Conservation (phyloP, 306 rosid species). For the Heteromeles arbutifolia region DNA sequence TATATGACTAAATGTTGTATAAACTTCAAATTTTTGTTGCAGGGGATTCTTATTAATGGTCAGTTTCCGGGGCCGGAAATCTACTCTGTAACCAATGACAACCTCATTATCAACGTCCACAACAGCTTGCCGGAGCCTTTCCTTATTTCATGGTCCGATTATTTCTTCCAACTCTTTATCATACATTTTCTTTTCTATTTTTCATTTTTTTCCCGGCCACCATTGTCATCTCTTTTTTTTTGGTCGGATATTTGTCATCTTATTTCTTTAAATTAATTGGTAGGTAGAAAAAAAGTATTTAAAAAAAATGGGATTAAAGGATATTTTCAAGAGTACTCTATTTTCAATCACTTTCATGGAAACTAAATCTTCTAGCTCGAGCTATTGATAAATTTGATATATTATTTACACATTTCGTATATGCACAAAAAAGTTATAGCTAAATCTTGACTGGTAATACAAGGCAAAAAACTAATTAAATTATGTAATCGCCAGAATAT, state of each 20-base stretch:
- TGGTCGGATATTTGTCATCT: not conserved
- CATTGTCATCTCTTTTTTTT: not conserved
- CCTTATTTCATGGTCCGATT: conserved; percentile 66
- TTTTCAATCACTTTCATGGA: not conserved
- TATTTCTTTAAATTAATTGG: not conserved
- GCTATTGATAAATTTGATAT: too few species aligned
- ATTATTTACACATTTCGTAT: not conserved
- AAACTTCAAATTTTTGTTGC: not conserved
- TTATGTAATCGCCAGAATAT: not conserved
- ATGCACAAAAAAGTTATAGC: not conserved
- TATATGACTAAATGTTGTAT: not conserved
- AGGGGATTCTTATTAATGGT: conserved; percentile 88
- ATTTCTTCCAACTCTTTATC: not conserved
- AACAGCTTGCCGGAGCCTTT: conserved; percentile 76
- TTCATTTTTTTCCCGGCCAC: not conserved
- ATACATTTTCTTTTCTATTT: not conserved
- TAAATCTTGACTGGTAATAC: not conserved
- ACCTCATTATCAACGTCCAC: conserved; percentile 66
- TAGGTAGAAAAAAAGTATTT: not conserved
- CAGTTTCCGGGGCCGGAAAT: conserved; percentile 86
- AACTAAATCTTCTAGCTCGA: not conserved
- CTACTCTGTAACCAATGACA: conserved; percentile 75
- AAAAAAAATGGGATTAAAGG: not conserved
- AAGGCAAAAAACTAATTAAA: not conserved
- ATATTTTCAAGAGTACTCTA: not conserved